phyloP scores from a whole-genome alignment of 331 rosid species.

The Saraca asoca region DNA sequence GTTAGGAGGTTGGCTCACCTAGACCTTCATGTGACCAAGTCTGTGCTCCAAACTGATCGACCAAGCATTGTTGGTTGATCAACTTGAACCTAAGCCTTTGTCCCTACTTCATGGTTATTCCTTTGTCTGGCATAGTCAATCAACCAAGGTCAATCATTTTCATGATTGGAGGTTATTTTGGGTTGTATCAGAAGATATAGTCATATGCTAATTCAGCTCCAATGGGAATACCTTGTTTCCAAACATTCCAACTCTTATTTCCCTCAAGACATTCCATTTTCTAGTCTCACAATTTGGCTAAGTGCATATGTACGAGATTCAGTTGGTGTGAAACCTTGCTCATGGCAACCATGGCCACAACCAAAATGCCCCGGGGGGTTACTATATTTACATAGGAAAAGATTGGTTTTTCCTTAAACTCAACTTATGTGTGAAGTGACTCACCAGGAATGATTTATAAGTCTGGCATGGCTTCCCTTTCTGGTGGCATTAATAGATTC shows the following conservation, averaged over 20 bases:
- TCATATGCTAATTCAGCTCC: slow-evolving; percentile 91
- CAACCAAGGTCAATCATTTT: too few relatives aligned
- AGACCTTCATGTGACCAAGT: too few relatives aligned
- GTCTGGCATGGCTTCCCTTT: slow-evolving; percentile 93
- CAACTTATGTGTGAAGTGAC: slow-evolving; percentile 38
- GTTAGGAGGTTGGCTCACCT: too few relatives aligned
- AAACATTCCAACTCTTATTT: slow-evolving; percentile 96
- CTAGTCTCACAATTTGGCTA: slow-evolving; percentile 96
- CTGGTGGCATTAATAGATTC: slow-evolving; percentile 95
- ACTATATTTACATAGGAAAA: slow-evolving; percentile 17
- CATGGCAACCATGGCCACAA: slow-evolving; percentile 32
- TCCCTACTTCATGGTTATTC: too few relatives aligned
- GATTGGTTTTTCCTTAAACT: slow-evolving; percentile 16
- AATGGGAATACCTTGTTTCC: slow-evolving; percentile 69
- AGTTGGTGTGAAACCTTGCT: slow-evolving; percentile 40
- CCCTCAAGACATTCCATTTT: slow-evolving; percentile 95
- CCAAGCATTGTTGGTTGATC: too few relatives aligned
- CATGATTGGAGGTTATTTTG: too few relatives aligned
- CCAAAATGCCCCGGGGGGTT: slow-evolving; percentile 28
- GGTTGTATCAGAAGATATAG: slow-evolving; percentile 93
- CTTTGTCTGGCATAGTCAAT: too few relatives aligned
- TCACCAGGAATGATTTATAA: slow-evolving; percentile 98
- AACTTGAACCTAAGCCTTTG: too few relatives aligned
- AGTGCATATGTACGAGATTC: slow-evolving; percentile 58
- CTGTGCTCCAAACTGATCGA: too few relatives aligned